phyloP scores from a whole-genome alignment of 2,329 filamentous ascomycete genomes.

The Botrytis deweyae region DNA sequence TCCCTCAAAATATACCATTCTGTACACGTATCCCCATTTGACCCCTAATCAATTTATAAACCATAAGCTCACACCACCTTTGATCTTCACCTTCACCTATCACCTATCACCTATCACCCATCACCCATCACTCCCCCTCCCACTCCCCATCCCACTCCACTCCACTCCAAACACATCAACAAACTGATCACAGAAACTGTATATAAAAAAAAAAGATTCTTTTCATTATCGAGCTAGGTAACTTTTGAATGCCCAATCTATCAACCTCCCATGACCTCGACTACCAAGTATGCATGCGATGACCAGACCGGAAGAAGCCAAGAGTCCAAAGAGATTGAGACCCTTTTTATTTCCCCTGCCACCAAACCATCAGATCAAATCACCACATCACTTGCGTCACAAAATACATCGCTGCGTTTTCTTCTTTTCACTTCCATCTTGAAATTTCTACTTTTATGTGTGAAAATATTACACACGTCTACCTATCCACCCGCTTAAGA shows the following conservation, averaged over 20 bases:
- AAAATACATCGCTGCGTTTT: neutral
- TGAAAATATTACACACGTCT: neutral
- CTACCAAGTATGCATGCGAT: constrained; percentile 25
- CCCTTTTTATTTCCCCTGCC: neutral
- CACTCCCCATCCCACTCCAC: too few species aligned
- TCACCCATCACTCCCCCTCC: neutral
- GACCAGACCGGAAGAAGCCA: neutral
- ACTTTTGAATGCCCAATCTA: constrained; percentile 36
- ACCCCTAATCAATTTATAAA: neutral
- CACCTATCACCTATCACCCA: neutral
- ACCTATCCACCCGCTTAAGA: constrained; percentile 27
- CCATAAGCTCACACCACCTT: neutral
- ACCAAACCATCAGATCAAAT: neutral
- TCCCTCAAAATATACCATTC: neutral
- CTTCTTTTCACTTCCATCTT: neutral
- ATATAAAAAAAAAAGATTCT: neutral
- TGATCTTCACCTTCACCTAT: too few species aligned
- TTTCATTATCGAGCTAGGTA: constrained; percentile 24
- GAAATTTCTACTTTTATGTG: constrained; percentile 1
- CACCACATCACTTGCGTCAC: neutral
- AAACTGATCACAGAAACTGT: neutral
- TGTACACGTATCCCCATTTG: neutral
- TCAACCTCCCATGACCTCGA: constrained; percentile 27
- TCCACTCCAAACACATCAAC: neutral
- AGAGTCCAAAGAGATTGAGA: constrained; percentile 5